Percentiles rank a stretch among this genome's conserved stretches.
Evolutionary conservation across 169 alveolate species (phyloP).

Genomic region (Eimeria necatrix): DNA sequence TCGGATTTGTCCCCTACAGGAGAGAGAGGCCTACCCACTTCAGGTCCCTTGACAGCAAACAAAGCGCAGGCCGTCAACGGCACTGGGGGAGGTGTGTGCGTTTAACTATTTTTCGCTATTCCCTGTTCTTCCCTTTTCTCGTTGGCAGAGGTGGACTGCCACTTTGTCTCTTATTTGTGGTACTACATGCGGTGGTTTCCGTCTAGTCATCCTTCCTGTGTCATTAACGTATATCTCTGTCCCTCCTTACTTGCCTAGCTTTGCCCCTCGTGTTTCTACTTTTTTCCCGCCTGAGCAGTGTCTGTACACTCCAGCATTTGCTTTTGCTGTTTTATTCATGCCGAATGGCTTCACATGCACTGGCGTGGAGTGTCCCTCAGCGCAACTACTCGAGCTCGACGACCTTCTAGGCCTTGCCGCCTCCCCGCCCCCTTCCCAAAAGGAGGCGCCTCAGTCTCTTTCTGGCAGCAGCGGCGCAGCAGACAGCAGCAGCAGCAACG

Average conservation of each 20-base stretch:
- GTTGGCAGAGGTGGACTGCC: too few relatives aligned
- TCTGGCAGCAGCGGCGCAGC: not conserved
- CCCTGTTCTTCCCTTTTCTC: too few relatives aligned
- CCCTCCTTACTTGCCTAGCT: too few relatives aligned
- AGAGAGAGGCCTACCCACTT: not conserved
- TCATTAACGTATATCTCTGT: too few relatives aligned
- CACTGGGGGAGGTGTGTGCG: too few relatives aligned
- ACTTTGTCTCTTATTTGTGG: not conserved
- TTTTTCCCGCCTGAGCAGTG: too few relatives aligned
- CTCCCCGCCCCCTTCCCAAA: constrained; percentile 9
- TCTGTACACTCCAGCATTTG: too few relatives aligned
- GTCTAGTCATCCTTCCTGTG: not conserved
- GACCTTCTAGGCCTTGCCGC: constrained; percentile 36
- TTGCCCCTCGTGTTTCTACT: too few relatives aligned
- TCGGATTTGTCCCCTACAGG: not conserved
- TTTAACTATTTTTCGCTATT: too few relatives aligned
- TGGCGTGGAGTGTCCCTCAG: not conserved
- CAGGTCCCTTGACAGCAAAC: not conserved
- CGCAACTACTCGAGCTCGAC: constrained; percentile 41
- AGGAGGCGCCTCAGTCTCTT: not conserved
- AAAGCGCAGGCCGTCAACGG: too few relatives aligned
- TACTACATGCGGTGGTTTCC: not conserved
- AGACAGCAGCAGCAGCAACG: not conserved
- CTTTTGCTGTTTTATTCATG: too few relatives aligned
- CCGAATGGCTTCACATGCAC: too few relatives aligned